A percentile compares a stretch with the other conserved stretches of the same genome.
These are phyloP conservation scores for Spinellus fusiger DNA, from an alignment of 192 early-diverging fungal genomes.

Conservation along the genomic window DNA sequence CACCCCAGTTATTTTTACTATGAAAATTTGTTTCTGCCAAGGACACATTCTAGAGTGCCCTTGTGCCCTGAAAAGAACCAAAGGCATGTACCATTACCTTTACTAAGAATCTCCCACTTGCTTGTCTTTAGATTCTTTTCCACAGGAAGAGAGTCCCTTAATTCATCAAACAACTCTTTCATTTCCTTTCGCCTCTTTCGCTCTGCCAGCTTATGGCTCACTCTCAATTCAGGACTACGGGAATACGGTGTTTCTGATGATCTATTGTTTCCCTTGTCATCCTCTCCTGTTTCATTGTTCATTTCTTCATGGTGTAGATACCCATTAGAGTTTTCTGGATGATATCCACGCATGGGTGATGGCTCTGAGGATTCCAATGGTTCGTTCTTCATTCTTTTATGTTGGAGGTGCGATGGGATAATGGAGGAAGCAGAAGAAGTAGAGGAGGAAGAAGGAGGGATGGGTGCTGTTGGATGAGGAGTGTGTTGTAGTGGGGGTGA, in stretches of 20 bases:
- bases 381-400: not conserved
- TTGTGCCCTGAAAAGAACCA: not conserved
- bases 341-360: not conserved
- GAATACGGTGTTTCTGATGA: slow-evolving; percentile 57
- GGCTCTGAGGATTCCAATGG: not conserved
- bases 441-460: too few species aligned
- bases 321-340: not conserved
- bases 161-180: slow-evolving; percentile 88
- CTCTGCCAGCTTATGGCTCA: slow-evolving; percentile 85
- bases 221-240: slow-evolving; percentile 68
- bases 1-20: not conserved
- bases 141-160: slow-evolving; percentile 71
- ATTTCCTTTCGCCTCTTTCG: slow-evolving; percentile 85
- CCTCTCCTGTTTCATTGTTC: not conserved
- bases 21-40: not conserved
- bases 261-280: slow-evolving; percentile 7
- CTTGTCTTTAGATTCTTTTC: slow-evolving; percentile 77
- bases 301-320: not conserved
- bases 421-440: too few species aligned
- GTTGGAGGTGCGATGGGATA: not conserved
- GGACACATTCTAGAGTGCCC: too few species aligned
- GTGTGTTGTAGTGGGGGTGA: not conserved
- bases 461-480: too few species aligned
- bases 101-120: slow-evolving; percentile 88
- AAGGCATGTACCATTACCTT: slow-evolving; percentile 69